Evolutionary conservation across 1,139 yeast species (phyloP).

Genomic region (Suzukiozyma palmioleophila): DNA sequence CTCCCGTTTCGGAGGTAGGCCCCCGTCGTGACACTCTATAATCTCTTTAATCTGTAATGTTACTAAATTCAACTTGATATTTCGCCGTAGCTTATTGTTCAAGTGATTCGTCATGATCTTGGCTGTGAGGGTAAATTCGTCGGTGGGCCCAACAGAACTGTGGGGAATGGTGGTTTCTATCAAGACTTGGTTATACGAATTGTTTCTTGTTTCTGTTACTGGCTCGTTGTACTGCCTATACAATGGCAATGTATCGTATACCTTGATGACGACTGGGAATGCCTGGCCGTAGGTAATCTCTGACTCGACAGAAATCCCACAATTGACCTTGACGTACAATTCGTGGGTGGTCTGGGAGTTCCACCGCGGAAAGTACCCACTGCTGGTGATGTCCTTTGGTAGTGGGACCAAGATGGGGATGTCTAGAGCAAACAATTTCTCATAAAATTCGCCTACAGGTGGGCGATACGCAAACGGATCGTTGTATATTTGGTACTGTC

Average conservation of each 20-base stretch:
- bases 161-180: slow-evolving; percentile 41
- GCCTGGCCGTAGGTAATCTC: slow-evolving; percentile 29
- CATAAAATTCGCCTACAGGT: slow-evolving; percentile 30
- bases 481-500: slow-evolving; percentile 34
- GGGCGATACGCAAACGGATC: slow-evolving; percentile 36
- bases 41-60: slow-evolving; percentile 50
- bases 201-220: slow-evolving; percentile 29
- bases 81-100: slow-evolving; percentile 30
- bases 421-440: slow-evolving; percentile 49
- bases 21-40: slow-evolving; percentile 45
- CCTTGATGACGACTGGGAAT: slow-evolving; percentile 46
- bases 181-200: slow-evolving; percentile 39
- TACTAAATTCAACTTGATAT: slow-evolving; percentile 41
- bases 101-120: slow-evolving; percentile 35
- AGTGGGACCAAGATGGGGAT: slow-evolving; percentile 56
- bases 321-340: slow-evolving; percentile 28
- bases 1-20: slow-evolving; percentile 36
- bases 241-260: slow-evolving; percentile 50
- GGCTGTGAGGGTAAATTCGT: slow-evolving; percentile 35
- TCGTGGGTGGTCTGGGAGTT: slow-evolving; percentile 37
- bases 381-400: slow-evolving; percentile 50
- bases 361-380: slow-evolving; percentile 38
- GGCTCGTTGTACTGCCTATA: slow-evolving; percentile 55
- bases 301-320: slow-evolving; percentile 29
- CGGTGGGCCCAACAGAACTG: slow-evolving; percentile 50